Evolutionary conservation across 2,329 filamentous ascomycete species (phyloP).

Genomic region (Plenodomus biglobosus): DNA sequence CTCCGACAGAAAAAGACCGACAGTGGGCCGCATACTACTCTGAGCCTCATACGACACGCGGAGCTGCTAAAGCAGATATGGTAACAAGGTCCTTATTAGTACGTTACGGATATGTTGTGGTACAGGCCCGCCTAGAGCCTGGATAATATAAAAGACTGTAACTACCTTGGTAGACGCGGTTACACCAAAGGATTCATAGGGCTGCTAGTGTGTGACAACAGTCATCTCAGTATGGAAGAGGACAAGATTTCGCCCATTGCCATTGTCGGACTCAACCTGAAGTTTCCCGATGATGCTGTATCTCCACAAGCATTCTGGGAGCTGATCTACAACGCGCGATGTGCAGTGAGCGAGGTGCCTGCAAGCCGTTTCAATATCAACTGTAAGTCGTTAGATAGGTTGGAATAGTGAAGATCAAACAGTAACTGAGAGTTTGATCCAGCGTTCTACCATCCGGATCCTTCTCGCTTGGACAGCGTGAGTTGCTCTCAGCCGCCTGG

Average conservation of each 20-base stretch:
- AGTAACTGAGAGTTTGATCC: neutral
- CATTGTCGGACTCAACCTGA: neutral
- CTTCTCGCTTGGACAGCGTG: neutral
- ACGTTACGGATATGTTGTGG: too few species aligned
- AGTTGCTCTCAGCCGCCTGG: neutral
- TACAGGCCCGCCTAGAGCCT: too few species aligned
- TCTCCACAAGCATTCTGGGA: neutral
- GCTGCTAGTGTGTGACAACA: too few species aligned
- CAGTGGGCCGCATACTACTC: too few species aligned
- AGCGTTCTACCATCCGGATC: conserved; percentile 1
- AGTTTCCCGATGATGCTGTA: conserved; percentile 1
- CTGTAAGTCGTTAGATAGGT: neutral
- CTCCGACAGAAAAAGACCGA: too few species aligned
- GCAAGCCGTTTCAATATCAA: neutral
- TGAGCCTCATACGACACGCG: too few species aligned
- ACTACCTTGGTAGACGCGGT: too few species aligned
- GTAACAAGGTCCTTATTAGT: too few species aligned
- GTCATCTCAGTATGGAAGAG: neutral
- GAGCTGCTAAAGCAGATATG: too few species aligned
- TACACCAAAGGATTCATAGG: too few species aligned
- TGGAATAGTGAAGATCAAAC: neutral
- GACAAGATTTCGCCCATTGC: neutral
- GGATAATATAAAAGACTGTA: too few species aligned
- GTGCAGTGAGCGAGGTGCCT: neutral
- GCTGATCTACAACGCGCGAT: neutral